Conservation (phyloP, 768 basidiomycete species). For the Chalciporus piperatus region DNA sequence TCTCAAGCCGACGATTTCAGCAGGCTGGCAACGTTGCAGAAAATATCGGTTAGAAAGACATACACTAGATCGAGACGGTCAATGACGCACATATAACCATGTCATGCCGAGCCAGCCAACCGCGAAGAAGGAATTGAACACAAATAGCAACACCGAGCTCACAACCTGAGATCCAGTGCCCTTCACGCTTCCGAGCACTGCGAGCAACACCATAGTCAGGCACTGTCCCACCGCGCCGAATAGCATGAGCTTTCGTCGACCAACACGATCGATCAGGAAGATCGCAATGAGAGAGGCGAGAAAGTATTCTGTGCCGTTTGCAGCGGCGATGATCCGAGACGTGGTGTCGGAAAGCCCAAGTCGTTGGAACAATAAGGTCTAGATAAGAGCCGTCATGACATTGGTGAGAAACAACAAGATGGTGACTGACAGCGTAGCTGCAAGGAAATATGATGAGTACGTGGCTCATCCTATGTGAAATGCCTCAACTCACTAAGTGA, state of each 20-base stretch:
- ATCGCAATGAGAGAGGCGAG: slow-evolving; percentile 72
- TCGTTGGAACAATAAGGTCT: slow-evolving; percentile 55
- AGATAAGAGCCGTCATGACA: not conserved
- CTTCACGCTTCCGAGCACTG: slow-evolving; percentile 52
- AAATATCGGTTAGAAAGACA: not conserved
- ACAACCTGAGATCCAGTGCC: slow-evolving; percentile 47
- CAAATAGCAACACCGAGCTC: slow-evolving; percentile 56
- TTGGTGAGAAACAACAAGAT: not conserved
- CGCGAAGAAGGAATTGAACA: slow-evolving; percentile 73
- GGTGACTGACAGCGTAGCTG: slow-evolving; percentile 31
- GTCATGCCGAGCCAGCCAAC: slow-evolving; percentile 72
- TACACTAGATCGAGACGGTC: not conserved
- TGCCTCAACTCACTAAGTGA: slow-evolving; percentile 51
- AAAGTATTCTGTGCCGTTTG: slow-evolving; percentile 71
- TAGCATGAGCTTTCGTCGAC: slow-evolving; percentile 69
- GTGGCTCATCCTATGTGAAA: not conserved
- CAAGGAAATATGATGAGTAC: not conserved
- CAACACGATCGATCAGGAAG: slow-evolving; percentile 67
- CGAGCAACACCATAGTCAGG: slow-evolving; percentile 57
- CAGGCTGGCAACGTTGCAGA: slow-evolving; percentile 39
- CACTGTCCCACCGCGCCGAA: slow-evolving; percentile 63
- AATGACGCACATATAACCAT: slow-evolving; percentile 60
- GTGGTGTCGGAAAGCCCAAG: slow-evolving; percentile 58
- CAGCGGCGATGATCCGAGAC: slow-evolving; percentile 60
- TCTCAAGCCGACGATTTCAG: slow-evolving; percentile 60